Conservation (phyloP, 106 monocot genomes). For the Acorus gramineus region DNA sequence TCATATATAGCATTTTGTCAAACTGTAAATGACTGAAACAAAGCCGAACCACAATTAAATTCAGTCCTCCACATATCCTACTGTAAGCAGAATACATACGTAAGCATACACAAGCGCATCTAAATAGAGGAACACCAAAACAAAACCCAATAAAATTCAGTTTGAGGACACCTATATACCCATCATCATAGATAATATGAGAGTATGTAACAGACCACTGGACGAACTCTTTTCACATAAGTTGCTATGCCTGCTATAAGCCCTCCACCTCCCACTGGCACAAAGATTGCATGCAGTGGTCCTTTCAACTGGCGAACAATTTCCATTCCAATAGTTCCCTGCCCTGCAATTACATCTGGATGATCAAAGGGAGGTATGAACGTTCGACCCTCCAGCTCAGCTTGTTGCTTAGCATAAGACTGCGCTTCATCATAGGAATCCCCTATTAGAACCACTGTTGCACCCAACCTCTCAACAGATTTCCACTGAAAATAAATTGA, state of each 20-base stretch:
- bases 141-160: too few relatives aligned
- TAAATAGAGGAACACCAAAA: too few relatives aligned
- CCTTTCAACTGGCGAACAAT: slow-evolving; percentile 71
- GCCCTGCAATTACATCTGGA: slow-evolving; percentile 82
- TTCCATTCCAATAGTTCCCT: slow-evolving; percentile 96
- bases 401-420: slow-evolving; percentile 56
- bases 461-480: slow-evolving; percentile 83
- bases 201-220: slow-evolving; percentile 42
- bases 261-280: slow-evolving; percentile 98
- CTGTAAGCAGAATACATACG: too few relatives aligned
- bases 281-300: slow-evolving; percentile 85
- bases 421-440: slow-evolving; percentile 99
- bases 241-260: slow-evolving; percentile 94
- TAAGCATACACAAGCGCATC: too few relatives aligned
- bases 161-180: too few relatives aligned
- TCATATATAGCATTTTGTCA: too few relatives aligned
- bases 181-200: too few relatives aligned
- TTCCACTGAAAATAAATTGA: slow-evolving; percentile 45
- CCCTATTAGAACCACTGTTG: slow-evolving; percentile 78
- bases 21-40: too few relatives aligned
- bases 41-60: too few relatives aligned
- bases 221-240: slow-evolving; percentile 82
- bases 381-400: slow-evolving; percentile 45
- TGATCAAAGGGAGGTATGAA: slow-evolving; percentile 98
- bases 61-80: too few relatives aligned